phyloP scores from a whole-genome alignment of 2,329 filamentous ascomycete genomes.

The Aschersonia sp. region DNA sequence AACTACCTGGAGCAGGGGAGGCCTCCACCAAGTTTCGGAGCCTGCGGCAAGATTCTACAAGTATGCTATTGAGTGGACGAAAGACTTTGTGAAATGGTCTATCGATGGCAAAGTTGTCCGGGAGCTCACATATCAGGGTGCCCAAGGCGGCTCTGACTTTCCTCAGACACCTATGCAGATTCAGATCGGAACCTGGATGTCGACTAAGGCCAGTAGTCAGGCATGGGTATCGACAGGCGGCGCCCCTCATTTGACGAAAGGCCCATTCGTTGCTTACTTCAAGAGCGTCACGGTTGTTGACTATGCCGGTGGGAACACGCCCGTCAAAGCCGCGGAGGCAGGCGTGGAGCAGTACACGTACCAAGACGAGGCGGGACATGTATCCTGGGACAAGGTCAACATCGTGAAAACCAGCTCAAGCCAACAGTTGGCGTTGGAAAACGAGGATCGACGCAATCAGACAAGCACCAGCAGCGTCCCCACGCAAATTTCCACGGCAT shows the following conservation, averaged over 20 bases:
- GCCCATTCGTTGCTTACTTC: slow-evolving; percentile 27
- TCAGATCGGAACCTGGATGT: slow-evolving; percentile 55
- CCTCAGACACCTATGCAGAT: slow-evolving; percentile 63
- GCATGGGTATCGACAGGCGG: slow-evolving; percentile 45
- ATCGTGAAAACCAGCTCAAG: too few species aligned
- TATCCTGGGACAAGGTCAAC: too few species aligned
- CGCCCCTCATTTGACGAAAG: slow-evolving; percentile 25
- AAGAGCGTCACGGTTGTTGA: slow-evolving; percentile 27
- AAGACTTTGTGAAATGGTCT: slow-evolving; percentile 46
- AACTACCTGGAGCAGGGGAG: slow-evolving; percentile 53
- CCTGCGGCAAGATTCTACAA: slow-evolving; percentile 42
- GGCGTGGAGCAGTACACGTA: too few species aligned
- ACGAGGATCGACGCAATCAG: too few species aligned
- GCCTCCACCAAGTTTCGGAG: slow-evolving; percentile 40
- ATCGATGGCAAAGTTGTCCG: slow-evolving; percentile 48
- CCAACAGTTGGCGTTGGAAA: too few species aligned
- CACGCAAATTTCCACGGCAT: too few species aligned
- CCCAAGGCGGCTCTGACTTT: slow-evolving; percentile 40
- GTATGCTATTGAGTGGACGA: slow-evolving; percentile 55
- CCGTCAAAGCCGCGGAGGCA: too few species aligned
- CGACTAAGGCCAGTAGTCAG: slow-evolving; percentile 56
- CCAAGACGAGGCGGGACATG: too few species aligned
- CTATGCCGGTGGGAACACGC: slow-evolving; percentile 17
- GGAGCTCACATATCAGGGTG: slow-evolving; percentile 43
- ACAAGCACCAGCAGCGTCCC: too few species aligned